These are phyloP conservation scores for Hanseniaspora gamundiae DNA, from an alignment of 1,139 yeast species.

Conservation along the genomic window DNA sequence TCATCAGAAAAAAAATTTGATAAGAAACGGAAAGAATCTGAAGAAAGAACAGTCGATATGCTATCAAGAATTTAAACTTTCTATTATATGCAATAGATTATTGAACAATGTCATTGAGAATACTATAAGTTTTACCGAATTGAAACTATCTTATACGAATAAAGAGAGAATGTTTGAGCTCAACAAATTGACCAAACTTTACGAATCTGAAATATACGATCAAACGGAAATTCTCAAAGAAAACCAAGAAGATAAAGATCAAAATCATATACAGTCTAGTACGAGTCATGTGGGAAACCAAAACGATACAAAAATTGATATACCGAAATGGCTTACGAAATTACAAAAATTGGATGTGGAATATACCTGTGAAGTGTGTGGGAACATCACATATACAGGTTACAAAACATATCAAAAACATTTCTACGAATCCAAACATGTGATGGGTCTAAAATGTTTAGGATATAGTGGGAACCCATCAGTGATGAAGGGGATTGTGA, in stretches of 20 bases:
- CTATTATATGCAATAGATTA: slow-evolving; percentile 23
- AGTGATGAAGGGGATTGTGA: slow-evolving; percentile 52
- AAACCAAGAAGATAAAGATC: too few species aligned
- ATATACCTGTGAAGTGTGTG: slow-evolving; percentile 79
- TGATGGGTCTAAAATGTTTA: slow-evolving; percentile 59
- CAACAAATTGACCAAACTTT: slow-evolving; percentile 47
- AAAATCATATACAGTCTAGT: too few species aligned
- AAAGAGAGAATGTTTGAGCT: slow-evolving; percentile 33
- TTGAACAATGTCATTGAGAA: slow-evolving; percentile 31
- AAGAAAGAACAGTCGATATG: background rate
- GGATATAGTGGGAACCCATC: slow-evolving; percentile 45
- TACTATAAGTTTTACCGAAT: slow-evolving; percentile 52
- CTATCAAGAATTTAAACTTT: slow-evolving; percentile 3
- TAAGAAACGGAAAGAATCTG: too few species aligned
- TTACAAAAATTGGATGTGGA: slow-evolving; percentile 71
- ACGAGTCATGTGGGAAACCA: too few species aligned
- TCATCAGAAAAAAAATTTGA: too few species aligned
- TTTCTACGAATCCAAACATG: slow-evolving; percentile 57
- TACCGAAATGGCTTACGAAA: slow-evolving; percentile 89
- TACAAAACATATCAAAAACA: slow-evolving; percentile 61
- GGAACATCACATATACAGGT: slow-evolving; percentile 64
- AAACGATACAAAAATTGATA: too few species aligned
- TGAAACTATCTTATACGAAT: slow-evolving; percentile 51
- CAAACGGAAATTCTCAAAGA: too few species aligned
- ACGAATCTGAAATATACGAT: slow-evolving; percentile 20